phyloP scores from a whole-genome alignment of 1,284 basidiomycete genomes.

The Pulveroboletus sp. region DNA sequence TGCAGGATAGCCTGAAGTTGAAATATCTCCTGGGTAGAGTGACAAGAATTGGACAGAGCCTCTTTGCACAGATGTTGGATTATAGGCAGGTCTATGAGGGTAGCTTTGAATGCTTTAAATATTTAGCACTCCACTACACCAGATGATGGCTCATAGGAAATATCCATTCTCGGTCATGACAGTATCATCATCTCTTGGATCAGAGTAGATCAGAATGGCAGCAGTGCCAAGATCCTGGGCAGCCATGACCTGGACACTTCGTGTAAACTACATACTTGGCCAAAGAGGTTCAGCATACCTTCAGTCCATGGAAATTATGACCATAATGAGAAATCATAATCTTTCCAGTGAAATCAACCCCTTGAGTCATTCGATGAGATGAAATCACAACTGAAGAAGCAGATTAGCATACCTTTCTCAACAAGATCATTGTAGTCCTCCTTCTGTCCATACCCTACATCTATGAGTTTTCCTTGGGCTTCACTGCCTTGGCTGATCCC shows the following conservation, averaged over 20 bases:
- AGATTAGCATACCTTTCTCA: slow-evolving; percentile 25
- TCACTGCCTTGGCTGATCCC: slow-evolving; percentile 53
- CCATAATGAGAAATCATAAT: slow-evolving; percentile 75
- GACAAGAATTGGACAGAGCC: slow-evolving; percentile 76
- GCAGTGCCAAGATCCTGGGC: slow-evolving; percentile 73
- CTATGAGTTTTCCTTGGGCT: slow-evolving; percentile 59
- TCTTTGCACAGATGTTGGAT: slow-evolving; percentile 69
- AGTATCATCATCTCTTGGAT: slow-evolving; percentile 73
- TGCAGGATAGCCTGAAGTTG: slow-evolving; percentile 72
- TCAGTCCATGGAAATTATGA: slow-evolving; percentile 68
- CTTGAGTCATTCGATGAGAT: slow-evolving; percentile 31
- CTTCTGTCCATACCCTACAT: slow-evolving; percentile 68
- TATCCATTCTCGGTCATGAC: slow-evolving; percentile 68
- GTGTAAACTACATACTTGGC: background rate
- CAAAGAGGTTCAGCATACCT: slow-evolving; percentile 37
- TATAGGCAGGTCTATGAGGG: slow-evolving; percentile 73
- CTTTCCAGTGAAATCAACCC: slow-evolving; percentile 64
- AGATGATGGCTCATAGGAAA: slow-evolving; percentile 38
- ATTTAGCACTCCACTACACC: slow-evolving; percentile 3
- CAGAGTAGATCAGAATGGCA: slow-evolving; percentile 66
- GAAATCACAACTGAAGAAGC: background rate
- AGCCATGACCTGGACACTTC: slow-evolving; percentile 50
- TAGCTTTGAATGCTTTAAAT: slow-evolving; percentile 37
- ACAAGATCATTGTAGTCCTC: slow-evolving; percentile 41
- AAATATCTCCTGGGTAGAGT: slow-evolving; percentile 68